Evolutionary conservation across 2,329 filamentous ascomycete species (phyloP).

Genomic region (Ophiostoma pallidulum): DNA sequence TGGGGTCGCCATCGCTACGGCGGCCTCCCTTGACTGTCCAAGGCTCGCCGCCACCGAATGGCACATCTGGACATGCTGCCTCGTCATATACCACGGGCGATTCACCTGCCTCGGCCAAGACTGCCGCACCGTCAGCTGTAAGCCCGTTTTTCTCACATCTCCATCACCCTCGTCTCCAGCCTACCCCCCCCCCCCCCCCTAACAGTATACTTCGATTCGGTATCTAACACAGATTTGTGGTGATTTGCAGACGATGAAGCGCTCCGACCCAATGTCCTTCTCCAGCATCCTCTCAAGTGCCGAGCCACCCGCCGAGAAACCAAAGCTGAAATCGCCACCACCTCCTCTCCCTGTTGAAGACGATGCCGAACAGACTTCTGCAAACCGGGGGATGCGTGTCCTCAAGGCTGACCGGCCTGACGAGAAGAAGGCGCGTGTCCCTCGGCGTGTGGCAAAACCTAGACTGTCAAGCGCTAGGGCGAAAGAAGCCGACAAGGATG

Average conservation of each 20-base stretch:
- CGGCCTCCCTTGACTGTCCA: constrained; percentile 31
- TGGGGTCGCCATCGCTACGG: constrained; percentile 40
- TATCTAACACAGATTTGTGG: too few species aligned
- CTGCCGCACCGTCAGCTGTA: constrained; percentile 30
- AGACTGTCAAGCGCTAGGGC: constrained; percentile 24
- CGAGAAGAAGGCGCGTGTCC: constrained; percentile 13
- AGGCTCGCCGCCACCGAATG: constrained; percentile 32
- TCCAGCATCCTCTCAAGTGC: constrained; percentile 84
- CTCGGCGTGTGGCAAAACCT: constrained; percentile 13
- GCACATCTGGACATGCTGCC: constrained; percentile 23
- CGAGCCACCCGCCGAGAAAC: constrained; percentile 50
- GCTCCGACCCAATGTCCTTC: constrained; percentile 88
- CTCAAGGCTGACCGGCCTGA: constrained; percentile 20
- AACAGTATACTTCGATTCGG: too few species aligned
- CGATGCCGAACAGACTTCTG: constrained; percentile 9
- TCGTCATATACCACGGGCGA: constrained; percentile 31
- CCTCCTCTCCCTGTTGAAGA: constrained; percentile 17
- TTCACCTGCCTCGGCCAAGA: constrained; percentile 32
- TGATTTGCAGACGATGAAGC: constrained; percentile 51
- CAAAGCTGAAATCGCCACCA: constrained; percentile 39
- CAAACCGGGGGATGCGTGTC: constrained; percentile 8
- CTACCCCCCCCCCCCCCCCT: too few species aligned
- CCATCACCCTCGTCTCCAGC: too few species aligned
- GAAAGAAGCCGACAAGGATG: constrained; percentile 42
- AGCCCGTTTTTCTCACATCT: too few species aligned